phyloP scores from a whole-genome alignment of 2,329 filamentous ascomycete species.

The Cryphonectria carpinicola region DNA sequence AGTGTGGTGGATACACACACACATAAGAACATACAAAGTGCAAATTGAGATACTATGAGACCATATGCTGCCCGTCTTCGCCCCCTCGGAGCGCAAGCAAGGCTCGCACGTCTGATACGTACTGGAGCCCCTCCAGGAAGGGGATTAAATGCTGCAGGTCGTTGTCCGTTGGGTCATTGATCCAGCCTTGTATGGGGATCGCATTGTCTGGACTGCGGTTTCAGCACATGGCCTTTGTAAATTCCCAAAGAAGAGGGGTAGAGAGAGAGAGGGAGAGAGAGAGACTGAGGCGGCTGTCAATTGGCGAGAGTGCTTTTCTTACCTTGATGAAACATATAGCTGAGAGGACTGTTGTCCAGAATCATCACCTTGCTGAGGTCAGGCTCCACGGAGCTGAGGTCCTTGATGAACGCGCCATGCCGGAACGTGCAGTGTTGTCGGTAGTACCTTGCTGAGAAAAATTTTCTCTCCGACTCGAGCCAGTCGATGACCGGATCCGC shows the following conservation, averaged over 20 bases:
- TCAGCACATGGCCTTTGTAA: slow-evolving; percentile 24
- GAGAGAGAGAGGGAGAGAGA: neutral
- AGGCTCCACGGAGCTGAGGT: slow-evolving; percentile 92
- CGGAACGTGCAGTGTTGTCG: slow-evolving; percentile 95
- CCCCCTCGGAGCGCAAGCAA: slow-evolving; percentile 86
- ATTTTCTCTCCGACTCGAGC: slow-evolving; percentile 95
- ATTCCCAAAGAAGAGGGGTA: no score
- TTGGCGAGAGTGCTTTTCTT: slow-evolving; percentile 37
- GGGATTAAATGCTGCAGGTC: slow-evolving; percentile 92
- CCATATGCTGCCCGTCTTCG: slow-evolving; percentile 70
- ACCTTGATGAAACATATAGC: slow-evolving; percentile 99
- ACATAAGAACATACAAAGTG: neutral
- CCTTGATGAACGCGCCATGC: slow-evolving; percentile 97
- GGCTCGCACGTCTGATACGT: slow-evolving; percentile 93
- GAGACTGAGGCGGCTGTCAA: neutral
- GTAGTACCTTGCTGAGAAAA: slow-evolving; percentile 92
- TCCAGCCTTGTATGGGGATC: slow-evolving; percentile 99
- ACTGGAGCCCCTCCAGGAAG: slow-evolving; percentile 90
- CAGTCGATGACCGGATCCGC: slow-evolving; percentile 98
- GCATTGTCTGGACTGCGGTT: slow-evolving; percentile 77
- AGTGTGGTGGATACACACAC: neutral
- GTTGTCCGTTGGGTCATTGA: slow-evolving; percentile 96
- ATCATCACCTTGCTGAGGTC: slow-evolving; percentile 99
- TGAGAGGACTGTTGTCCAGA: slow-evolving; percentile 95
- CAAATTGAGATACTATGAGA: slow-evolving; percentile 34